These are phyloP conservation scores for Nothophytophthora sp. DNA, from an alignment of 352 stramenopile genomes.

Conservation along the genomic window DNA sequence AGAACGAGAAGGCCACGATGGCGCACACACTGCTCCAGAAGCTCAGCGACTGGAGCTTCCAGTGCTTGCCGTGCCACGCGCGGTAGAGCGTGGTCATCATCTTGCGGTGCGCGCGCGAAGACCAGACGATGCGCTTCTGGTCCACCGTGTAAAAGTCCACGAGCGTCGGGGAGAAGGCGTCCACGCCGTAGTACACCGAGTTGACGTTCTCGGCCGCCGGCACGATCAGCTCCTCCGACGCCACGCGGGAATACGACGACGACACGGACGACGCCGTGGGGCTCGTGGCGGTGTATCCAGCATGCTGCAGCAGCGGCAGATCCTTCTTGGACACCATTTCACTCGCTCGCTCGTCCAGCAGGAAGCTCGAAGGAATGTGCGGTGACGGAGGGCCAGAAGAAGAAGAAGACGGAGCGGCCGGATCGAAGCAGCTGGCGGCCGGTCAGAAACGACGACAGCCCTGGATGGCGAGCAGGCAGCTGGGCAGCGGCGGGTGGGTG, in stretches of 20 bases:
- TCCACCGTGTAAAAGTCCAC: conserved; percentile 87
- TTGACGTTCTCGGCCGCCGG: conserved; percentile 69
- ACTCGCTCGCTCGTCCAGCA: too few relatives aligned
- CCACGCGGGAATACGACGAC: conserved; percentile 58
- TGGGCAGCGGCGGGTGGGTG: too few relatives aligned
- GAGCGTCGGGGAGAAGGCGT: conserved; percentile 85
- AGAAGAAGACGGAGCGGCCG: too few relatives aligned
- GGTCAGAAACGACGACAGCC: too few relatives aligned
- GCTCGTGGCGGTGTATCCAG: conserved; percentile 27
- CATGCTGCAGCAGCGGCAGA: conserved; percentile 58
- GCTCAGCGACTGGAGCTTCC: conserved; percentile 76
- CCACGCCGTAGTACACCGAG: conserved; percentile 86
- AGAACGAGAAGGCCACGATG: conserved; percentile 56
- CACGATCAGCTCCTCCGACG: conserved; percentile 83
- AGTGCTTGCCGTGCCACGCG: conserved; percentile 67
- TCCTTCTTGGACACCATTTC: conserved; percentile 57
- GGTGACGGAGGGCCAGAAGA: too few relatives aligned
- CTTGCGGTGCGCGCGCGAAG: conserved; percentile 83
- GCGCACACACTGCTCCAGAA: conserved; percentile 67
- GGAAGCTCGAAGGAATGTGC: too few relatives aligned
- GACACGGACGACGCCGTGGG: conserved; percentile 51
- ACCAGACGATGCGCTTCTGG: conserved; percentile 88
- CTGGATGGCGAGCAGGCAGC: too few relatives aligned
- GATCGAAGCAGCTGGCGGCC: too few relatives aligned
- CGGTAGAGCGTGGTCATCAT: conserved; percentile 88